Percentiles rank a stretch among this genome's conserved stretches.
Evolutionary conservation across 176 grass and related monocot species (phyloP).

Genomic region (Oryza nivara): DNA sequence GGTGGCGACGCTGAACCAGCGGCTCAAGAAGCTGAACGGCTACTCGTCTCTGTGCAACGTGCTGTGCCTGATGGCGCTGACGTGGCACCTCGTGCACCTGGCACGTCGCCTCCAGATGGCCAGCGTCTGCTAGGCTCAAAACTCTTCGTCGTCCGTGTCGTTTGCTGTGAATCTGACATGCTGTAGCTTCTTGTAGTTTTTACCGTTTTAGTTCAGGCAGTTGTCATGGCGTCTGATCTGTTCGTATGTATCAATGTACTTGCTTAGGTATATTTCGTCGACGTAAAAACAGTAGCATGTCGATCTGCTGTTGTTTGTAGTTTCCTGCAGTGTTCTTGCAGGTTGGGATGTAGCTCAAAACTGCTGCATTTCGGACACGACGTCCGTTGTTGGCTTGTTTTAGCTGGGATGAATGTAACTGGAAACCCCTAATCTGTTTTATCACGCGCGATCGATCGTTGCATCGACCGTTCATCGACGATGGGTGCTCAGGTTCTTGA

Average conservation of each 20-base stretch:
- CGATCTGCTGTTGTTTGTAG: not conserved
- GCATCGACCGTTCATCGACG: too few species aligned
- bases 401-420: too few species aligned
- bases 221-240: not conserved
- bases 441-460: too few species aligned
- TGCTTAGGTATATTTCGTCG: not conserved
- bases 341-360: not conserved
- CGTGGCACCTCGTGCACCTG: constrained; percentile 88
- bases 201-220: not conserved
- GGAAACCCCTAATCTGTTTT: too few species aligned
- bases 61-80: constrained; percentile 66
- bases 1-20: constrained; percentile 48
- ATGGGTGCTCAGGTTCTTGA: too few species aligned
- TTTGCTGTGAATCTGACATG: not conserved
- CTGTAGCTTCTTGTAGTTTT: not conserved
- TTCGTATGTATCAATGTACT: not conserved
- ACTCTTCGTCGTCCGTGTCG: not conserved
- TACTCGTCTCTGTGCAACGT: constrained; percentile 85
- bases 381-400: not conserved
- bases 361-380: not conserved
- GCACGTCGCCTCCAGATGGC: constrained; percentile 47
- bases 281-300: not conserved
- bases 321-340: not conserved
- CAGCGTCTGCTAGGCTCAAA: constrained; percentile 45
- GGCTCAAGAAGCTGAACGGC: constrained; percentile 67